Evolutionary conservation across 768 basidiomycete species (phyloP).

Genomic region (Mycena polygramma): DNA sequence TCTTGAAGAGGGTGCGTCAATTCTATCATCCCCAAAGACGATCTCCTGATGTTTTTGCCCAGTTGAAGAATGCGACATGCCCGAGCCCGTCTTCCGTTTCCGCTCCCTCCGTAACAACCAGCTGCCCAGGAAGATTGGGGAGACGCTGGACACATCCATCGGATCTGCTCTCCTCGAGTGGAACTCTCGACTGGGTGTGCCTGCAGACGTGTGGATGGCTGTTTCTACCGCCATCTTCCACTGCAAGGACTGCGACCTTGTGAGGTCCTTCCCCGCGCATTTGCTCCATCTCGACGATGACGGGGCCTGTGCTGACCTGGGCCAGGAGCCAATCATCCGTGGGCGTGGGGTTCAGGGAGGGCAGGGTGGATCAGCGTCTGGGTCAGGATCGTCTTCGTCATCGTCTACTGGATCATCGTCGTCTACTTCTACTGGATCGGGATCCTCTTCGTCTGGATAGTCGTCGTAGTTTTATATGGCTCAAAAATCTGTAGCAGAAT

Average conservation of each 20-base stretch:
- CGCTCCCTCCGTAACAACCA: not conserved
- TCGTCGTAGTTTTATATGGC: too few species aligned
- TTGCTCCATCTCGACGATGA: too few species aligned
- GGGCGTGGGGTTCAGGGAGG: too few species aligned
- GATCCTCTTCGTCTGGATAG: too few species aligned
- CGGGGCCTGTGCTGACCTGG: too few species aligned
- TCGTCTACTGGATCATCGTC: too few species aligned
- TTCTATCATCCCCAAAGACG: not conserved
- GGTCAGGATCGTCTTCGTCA: too few species aligned
- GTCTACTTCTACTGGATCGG: too few species aligned
- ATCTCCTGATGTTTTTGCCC: not conserved
- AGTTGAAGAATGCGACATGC: not conserved
- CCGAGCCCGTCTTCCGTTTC: not conserved
- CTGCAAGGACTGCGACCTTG: conserved; percentile 7
- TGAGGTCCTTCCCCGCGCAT: conserved; percentile 15
- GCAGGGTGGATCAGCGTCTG: too few species aligned
- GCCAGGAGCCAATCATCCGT: too few species aligned
- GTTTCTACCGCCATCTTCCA: conserved; percentile 6
- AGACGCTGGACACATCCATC: not conserved
- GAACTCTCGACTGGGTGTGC: conserved; percentile 20
- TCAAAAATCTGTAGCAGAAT: too few species aligned
- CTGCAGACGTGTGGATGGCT: conserved; percentile 19
- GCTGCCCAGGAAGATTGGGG: not conserved
- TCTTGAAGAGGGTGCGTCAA: not conserved
- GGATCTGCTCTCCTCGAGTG: conserved; percentile 11